Evolutionary conservation across 2,329 filamentous ascomycete genomes (phyloP).

Genomic region (Phialophora chinensis): DNA sequence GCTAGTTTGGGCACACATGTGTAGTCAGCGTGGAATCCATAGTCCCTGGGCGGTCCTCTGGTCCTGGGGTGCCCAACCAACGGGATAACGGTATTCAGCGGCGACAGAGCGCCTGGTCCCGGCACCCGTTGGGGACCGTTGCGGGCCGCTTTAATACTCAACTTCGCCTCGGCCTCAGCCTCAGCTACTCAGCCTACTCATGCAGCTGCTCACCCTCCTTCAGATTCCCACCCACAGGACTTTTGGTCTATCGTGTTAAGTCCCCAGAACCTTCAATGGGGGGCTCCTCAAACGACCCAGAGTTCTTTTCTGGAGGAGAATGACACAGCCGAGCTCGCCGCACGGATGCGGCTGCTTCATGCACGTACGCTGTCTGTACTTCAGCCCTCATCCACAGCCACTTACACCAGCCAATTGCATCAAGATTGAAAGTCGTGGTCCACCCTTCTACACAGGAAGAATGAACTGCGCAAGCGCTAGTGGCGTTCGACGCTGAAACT

Average conservation of each 20-base stretch:
- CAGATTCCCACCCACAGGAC: conserved; percentile 6
- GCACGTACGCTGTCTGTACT: conserved; percentile 4
- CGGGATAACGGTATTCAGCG: no score
- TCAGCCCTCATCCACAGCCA: conserved; percentile 10
- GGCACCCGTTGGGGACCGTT: no score
- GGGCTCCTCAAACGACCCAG: not conserved
- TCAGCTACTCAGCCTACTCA: no score
- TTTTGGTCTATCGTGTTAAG: conserved; percentile 5
- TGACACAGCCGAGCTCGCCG: conserved; percentile 5
- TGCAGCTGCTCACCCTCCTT: not conserved
- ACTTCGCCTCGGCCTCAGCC: no score
- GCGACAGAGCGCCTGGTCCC: no score
- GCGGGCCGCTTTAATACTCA: no score
- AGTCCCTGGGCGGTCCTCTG: no score
- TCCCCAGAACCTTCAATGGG: not conserved
- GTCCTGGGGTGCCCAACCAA: no score
- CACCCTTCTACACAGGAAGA: not conserved
- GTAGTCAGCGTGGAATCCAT: no score
- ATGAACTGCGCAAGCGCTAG: conserved; percentile 3
- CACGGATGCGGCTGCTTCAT: conserved; percentile 8
- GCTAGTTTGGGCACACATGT: no score
- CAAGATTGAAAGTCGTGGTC: conserved; percentile 8
- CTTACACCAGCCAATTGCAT: conserved; percentile 6
- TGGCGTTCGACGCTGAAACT: conserved; percentile 5
- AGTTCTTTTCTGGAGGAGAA: conserved; percentile 5